Conservation (phyloP, 345 rosid genomes). For the Brassica carinata region DNA sequence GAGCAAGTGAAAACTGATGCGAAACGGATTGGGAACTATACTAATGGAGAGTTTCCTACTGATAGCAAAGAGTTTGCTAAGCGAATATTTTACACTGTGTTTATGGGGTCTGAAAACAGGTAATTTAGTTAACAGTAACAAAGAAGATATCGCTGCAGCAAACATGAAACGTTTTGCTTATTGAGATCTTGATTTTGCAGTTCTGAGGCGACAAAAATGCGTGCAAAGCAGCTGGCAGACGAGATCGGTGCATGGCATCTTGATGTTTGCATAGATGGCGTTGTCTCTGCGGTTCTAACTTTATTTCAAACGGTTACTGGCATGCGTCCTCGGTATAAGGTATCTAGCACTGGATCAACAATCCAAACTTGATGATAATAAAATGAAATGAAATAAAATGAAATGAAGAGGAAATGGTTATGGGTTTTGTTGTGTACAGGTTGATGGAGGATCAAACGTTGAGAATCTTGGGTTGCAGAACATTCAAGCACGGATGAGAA, state of each 20-base stretch:
- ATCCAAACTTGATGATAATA: background rate
- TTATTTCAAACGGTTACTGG: constrained; percentile 87
- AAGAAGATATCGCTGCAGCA: background rate
- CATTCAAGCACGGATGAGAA: constrained; percentile 95
- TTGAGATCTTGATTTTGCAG: constrained; percentile 44
- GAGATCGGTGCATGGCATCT: constrained; percentile 98
- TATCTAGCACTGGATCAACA: background rate
- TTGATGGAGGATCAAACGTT: constrained; percentile 85
- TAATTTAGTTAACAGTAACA: constrained; percentile 28
- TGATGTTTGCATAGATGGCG: constrained; percentile 76
- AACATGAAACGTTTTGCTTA: background rate
- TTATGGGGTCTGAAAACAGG: constrained; percentile 98
- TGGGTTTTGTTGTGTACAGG: constrained; percentile 46
- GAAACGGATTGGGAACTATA: constrained; percentile 68
- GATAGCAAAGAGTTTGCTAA: constrained; percentile 94
- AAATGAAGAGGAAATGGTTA: constrained; percentile 5
- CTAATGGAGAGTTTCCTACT: constrained; percentile 70
- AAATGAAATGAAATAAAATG: background rate
- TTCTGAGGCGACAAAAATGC: constrained; percentile 68
- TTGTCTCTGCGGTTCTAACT: constrained; percentile 75
- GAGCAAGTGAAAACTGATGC: constrained; percentile 98
- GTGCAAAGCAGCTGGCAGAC: constrained; percentile 77
- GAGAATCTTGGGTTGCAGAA: constrained; percentile 92
- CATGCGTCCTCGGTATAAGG: constrained; percentile 82
- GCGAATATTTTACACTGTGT: constrained; percentile 88